Evolutionary conservation across 371 early-diverging fungal species (phyloP).

Genomic region (Astathelohania contejeani): DNA sequence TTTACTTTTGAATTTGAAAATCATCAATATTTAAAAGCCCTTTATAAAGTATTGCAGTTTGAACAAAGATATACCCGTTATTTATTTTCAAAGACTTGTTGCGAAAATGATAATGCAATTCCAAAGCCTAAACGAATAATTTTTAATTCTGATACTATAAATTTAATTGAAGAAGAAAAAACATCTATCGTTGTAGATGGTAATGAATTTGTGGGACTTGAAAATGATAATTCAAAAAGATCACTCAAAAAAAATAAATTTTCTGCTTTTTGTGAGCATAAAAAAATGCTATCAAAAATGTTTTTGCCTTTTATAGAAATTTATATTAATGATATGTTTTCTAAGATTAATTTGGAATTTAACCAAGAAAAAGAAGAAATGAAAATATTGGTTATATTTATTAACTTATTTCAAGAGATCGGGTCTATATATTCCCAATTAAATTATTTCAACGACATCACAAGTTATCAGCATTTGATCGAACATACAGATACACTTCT

Average conservation of each 20-base stretch:
- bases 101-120: background rate
- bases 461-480: background rate
- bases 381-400: background rate
- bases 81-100: background rate
- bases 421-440: background rate
- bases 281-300: constrained; percentile 1
- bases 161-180: background rate
- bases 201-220: no score
- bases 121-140: background rate
- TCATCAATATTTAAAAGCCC: background rate
- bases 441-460: background rate
- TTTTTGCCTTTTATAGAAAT: background rate
- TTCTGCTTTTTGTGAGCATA: background rate
- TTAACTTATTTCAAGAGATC: background rate
- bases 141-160: background rate
- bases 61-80: background rate
- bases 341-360: background rate
- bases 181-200: no score
- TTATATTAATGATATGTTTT: background rate
- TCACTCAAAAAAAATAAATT: no score
- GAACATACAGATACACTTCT: background rate
- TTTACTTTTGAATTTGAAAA: background rate
- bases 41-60: background rate
- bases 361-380: background rate
- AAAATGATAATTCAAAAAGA: no score